Percentiles rank a stretch among this genome's conserved stretches.
phyloP scores from a whole-genome alignment of 2,329 filamentous ascomycete genomes.

The Neofusicoccum ribis region DNA sequence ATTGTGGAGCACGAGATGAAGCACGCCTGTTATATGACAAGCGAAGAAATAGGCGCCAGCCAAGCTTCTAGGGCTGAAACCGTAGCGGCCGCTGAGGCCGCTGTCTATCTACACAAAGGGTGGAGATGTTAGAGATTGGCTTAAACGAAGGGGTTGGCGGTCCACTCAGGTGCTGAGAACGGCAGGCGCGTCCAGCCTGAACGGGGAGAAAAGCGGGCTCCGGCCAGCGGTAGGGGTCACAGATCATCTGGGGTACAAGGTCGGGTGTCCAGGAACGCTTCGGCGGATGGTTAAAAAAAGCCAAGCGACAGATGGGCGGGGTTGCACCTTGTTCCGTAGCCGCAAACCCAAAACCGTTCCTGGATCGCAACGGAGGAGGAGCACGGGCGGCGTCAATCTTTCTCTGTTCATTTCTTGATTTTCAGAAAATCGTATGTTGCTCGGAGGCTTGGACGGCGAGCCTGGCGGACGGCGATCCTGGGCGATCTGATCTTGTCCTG shows the following conservation, averaged over 20 bases:
- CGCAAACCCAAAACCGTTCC: background rate
- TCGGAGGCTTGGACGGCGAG: background rate
- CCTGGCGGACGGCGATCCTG: background rate
- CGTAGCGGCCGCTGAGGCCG: background rate
- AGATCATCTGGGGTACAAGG: background rate
- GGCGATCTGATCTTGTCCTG: background rate
- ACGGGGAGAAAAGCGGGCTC: too few relatives aligned
- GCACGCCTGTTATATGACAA: background rate
- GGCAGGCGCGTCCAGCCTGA: too few relatives aligned
- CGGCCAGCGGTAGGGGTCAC: too few relatives aligned
- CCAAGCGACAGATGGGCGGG: background rate
- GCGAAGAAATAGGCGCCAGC: background rate
- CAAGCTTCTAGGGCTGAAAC: slow-evolving; percentile 15
- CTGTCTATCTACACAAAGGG: too few relatives aligned
- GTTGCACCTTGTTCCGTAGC: background rate
- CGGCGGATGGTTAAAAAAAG: too few relatives aligned
- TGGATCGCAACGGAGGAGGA: background rate
- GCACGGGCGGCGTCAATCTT: too few relatives aligned
- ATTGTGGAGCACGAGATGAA: slow-evolving; percentile 12
- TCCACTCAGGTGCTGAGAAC: too few relatives aligned
- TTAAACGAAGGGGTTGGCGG: background rate
- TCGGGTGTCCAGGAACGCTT: background rate
- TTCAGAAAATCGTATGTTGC: background rate
- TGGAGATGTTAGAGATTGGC: background rate
- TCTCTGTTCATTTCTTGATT: background rate